A percentile compares a stretch with the other conserved stretches of the same genome.
Evolutionary conservation across 2,329 filamentous ascomycete genomes (phyloP).

Genomic region (Ophiognomonia clavigignenti-juglandacearum): DNA sequence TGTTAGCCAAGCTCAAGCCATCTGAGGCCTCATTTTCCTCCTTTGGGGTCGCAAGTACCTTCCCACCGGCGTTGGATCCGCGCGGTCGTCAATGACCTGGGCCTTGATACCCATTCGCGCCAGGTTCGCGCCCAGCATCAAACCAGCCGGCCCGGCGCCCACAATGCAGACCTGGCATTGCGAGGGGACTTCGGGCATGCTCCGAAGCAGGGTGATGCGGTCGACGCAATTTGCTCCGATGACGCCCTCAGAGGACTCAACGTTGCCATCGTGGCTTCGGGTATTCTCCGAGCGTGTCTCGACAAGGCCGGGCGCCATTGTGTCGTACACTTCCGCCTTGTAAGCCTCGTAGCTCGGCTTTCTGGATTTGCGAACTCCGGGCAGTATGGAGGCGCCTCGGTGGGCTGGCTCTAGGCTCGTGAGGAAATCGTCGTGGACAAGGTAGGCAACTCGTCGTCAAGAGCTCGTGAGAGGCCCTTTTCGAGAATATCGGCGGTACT

Average conservation of each 20-base stretch:
- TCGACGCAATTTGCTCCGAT: slow-evolving; percentile 31
- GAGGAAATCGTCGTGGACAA: too few relatives aligned
- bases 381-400: not conserved
- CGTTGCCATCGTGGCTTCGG: slow-evolving; percentile 13
- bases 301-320: slow-evolving; percentile 14
- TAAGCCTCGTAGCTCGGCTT: not conserved
- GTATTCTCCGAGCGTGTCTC: slow-evolving; percentile 13
- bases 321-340: not conserved
- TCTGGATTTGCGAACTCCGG: not conserved
- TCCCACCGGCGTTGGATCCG: slow-evolving; percentile 47
- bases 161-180: slow-evolving; percentile 44
- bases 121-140: slow-evolving; percentile 47
- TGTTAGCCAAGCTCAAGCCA: slow-evolving; percentile 16
- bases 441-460: too few relatives aligned
- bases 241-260: slow-evolving; percentile 16
- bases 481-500: too few relatives aligned
- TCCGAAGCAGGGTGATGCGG: slow-evolving; percentile 43
- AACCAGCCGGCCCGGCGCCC: slow-evolving; percentile 44
- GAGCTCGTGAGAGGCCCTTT: too few relatives aligned
- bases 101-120: slow-evolving; percentile 54
- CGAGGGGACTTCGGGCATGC: slow-evolving; percentile 40
- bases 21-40: not conserved
- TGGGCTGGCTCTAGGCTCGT: not conserved
- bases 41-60: slow-evolving; percentile 7
- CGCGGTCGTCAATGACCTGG: slow-evolving; percentile 53